phyloP scores from a whole-genome alignment of 1,284 basidiomycete species.

The Cutaneotrichosporon cutaneum region DNA sequence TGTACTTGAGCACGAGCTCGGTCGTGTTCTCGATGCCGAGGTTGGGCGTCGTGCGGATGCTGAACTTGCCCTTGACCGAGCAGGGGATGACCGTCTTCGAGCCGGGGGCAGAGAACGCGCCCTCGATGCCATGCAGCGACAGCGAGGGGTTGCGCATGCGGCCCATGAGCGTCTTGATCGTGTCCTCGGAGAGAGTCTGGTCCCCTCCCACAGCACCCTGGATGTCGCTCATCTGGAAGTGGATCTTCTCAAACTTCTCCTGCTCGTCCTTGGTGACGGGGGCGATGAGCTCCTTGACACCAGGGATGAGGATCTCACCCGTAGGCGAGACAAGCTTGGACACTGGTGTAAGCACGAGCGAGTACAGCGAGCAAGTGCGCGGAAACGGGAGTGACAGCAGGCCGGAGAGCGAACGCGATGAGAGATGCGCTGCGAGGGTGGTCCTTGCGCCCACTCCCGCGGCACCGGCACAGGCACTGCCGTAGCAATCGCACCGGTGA shows the following conservation, averaged over 20 bases:
- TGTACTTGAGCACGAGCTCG: slow-evolving; percentile 68
- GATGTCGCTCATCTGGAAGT: slow-evolving; percentile 70
- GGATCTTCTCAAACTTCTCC: slow-evolving; percentile 69
- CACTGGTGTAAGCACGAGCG: slow-evolving; percentile 44
- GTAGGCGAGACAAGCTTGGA: slow-evolving; percentile 75
- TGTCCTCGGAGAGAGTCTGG: slow-evolving; percentile 76
- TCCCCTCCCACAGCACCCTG: slow-evolving; percentile 74
- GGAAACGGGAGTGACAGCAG: too few species aligned
- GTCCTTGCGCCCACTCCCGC: too few species aligned
- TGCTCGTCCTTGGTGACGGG: slow-evolving; percentile 72
- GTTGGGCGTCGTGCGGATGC: slow-evolving; percentile 80
- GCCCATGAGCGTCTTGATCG: slow-evolving; percentile 63
- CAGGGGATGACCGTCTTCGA: slow-evolving; percentile 95
- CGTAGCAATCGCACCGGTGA: too few species aligned
- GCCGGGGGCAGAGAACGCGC: slow-evolving; percentile 83
- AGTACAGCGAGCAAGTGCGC: neutral
- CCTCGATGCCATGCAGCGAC: slow-evolving; percentile 94
- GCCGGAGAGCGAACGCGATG: too few species aligned
- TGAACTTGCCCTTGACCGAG: slow-evolving; percentile 85
- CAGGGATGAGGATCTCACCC: slow-evolving; percentile 86
- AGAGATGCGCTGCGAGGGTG: too few species aligned
- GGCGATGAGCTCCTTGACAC: slow-evolving; percentile 83
- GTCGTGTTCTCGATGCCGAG: slow-evolving; percentile 72
- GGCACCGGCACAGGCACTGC: too few species aligned
- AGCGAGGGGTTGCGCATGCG: slow-evolving; percentile 68